Evolutionary conservation across 2,329 filamentous ascomycete genomes (phyloP), one percentile per base, ranked within the genome.

Genomic region (Elsinoe fawcettii): DNA sequence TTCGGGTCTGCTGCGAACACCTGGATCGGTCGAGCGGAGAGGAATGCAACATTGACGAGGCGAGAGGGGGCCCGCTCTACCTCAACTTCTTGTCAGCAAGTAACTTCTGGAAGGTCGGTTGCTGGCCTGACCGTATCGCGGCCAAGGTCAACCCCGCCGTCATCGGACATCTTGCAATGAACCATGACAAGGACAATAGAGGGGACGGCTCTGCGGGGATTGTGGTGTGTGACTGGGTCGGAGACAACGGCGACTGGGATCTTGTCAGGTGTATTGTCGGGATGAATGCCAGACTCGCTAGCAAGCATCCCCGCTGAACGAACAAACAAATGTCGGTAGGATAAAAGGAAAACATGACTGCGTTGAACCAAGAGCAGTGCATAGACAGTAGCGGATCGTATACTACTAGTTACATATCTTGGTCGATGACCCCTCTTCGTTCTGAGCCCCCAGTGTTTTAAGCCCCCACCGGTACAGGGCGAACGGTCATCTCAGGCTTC

Each of bases 41-140:
- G 4, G 65, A 70, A 0, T 69, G 69, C 27, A 69, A 68, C 2
- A 63, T 76, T 0, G 72, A 75, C 57, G 55, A 47, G 9, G 54
- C 25, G 9, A 67, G 69, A 61, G 75, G 70, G 44, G 73, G 77
- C 46, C 89, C 90, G 0, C 80, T 96, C 63, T 95, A 87, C 66
- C 75, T 97, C 71, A 99, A 97, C 71, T 97, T 96, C 69, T 71
- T 96, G 61, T 90, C 81, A 63, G 93, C 86, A 0, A 92, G 87
- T 70, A 96, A 96, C 74, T 97, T 97, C 75, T 97, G 92, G 84
- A 91, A 89, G 63, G 78, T 86, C 1, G 84, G 82, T 57, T 96
- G 90, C 71, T 99, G 93, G 93, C 93, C 93, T 0, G 91, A 96
- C 71, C 86, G 82, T 66, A 89, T 99, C 69, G 92, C 93, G 1